Evolutionary conservation across 805 yeast species (phyloP).

Genomic region (Starmerella apis): DNA sequence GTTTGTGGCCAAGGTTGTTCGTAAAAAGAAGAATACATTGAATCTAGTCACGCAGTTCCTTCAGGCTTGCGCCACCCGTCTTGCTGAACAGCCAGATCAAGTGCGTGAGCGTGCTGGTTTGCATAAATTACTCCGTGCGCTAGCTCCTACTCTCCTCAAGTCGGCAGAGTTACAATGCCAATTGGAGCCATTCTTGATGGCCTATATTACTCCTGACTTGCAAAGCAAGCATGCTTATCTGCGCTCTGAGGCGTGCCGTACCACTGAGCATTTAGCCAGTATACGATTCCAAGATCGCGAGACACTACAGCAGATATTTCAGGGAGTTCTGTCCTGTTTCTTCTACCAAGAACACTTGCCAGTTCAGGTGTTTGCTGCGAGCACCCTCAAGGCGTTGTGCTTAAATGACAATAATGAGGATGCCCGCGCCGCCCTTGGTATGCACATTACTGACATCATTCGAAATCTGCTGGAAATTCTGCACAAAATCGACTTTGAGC

Average conservation of each 20-base stretch:
- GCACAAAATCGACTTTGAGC: constrained; percentile 75
- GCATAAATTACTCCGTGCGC: constrained; percentile 64
- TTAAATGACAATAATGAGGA: constrained; percentile 42
- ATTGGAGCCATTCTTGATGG: constrained; percentile 50
- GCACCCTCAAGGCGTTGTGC: constrained; percentile 73
- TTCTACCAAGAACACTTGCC: constrained; percentile 46
- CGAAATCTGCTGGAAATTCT: constrained; percentile 64
- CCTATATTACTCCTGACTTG: constrained; percentile 63
- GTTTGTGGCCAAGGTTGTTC: constrained; percentile 59
- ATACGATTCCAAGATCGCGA: constrained; percentile 51
- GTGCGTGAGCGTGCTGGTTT: constrained; percentile 35
- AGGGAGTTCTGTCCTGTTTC: constrained; percentile 34
- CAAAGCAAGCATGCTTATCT: constrained; percentile 46
- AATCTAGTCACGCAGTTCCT: constrained; percentile 19
- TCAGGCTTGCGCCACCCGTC: constrained; percentile 19
- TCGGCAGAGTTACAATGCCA: constrained; percentile 23
- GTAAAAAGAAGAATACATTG: constrained; percentile 41
- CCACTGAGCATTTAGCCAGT: constrained; percentile 49
- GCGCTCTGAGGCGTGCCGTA: constrained; percentile 48
- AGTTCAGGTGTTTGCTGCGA: constrained; percentile 70
- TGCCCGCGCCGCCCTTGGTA: constrained; percentile 44
- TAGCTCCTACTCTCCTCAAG: constrained; percentile 47
- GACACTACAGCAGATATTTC: constrained; percentile 49
- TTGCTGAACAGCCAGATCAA: constrained; percentile 36
- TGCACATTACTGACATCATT: constrained; percentile 70